Conservation (phyloP, 2,329 filamentous ascomycete genomes). For the Arthrinium phaeospermum region DNA sequence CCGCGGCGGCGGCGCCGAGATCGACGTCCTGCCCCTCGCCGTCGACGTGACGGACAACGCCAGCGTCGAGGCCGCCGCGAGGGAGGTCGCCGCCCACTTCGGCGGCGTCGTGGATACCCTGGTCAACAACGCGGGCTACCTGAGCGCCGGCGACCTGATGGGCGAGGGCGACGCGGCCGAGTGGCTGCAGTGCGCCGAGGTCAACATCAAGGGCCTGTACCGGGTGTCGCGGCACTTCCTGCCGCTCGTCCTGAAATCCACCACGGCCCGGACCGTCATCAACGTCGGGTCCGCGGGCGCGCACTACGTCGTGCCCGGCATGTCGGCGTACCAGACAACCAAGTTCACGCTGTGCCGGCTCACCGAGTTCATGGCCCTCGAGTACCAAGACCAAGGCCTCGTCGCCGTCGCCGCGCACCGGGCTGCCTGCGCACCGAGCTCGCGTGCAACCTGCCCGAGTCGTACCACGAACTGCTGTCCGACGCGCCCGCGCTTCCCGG, state of each 20-base stretch:
- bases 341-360: slow-evolving; percentile 53
- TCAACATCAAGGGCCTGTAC: slow-evolving; percentile 56
- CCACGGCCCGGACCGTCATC: slow-evolving; percentile 44
- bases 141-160: slow-evolving; percentile 33
- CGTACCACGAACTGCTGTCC: slow-evolving; percentile 30
- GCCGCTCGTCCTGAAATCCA: slow-evolving; percentile 41
- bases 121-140: slow-evolving; percentile 48
- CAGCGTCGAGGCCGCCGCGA: slow-evolving; percentile 36
- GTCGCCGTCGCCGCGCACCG: slow-evolving; percentile 49
- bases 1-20: slow-evolving; percentile 23
- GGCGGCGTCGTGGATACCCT: slow-evolving; percentile 43
- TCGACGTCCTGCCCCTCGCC: slow-evolving; percentile 38
- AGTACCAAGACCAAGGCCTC: slow-evolving; percentile 48
- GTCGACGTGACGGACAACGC: slow-evolving; percentile 41
- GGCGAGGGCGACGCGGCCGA: slow-evolving; percentile 32
- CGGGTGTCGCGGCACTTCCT: slow-evolving; percentile 51
- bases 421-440: slow-evolving; percentile 52
- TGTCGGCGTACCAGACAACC: slow-evolving; percentile 48
- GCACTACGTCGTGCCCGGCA: slow-evolving; percentile 33
- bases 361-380: slow-evolving; percentile 48
- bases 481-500: slow-evolving; percentile 36
- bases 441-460: slow-evolving; percentile 40
- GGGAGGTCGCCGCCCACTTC: slow-evolving; percentile 31
- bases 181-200: slow-evolving; percentile 49
- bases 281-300: slow-evolving; percentile 49